Base-by-base conservation (phyloP, 1,284 basidiomycete species). In the Somion occarium region DNA sequence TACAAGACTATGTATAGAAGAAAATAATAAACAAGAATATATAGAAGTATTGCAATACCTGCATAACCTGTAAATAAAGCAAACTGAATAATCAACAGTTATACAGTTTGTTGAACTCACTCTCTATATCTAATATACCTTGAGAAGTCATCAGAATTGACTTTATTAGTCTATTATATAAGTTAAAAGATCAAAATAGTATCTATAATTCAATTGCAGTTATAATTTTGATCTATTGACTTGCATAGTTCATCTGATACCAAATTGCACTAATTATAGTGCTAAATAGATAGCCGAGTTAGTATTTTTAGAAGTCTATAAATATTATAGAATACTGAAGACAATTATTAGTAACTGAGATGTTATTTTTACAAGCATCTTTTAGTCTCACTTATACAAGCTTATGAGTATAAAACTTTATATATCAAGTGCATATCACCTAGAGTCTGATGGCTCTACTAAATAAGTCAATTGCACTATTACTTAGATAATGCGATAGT, bases 361-460 rank as follows among this genome's bases (percentile, higher is more conserved):
- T 50, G 52, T 61, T 0, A 52, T 71, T 12, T 79, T 78, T 54
- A 77, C 71, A 0, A 63, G 67, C 41, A 51, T 52, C n/a, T 71
- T 78, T 54, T 80, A 75, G 75, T 61, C 56, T 11, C 50, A 64
- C 4, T 51, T 78, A 0, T 58, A 72, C 46, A 27, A 56, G 23
- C 56, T 73, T 1, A 52, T 73, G 1, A 64, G 69, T 44, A 60
- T 63, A 1, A 59, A 71, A 34, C 59, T 76, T 0, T 49, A 56
- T 1, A 67, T 78, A 66, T 76, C 71, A 0, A 69, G 68, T 5
- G 59, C 71, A 0, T 79, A 70, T 46, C 76, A 78, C 50, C 76
- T 74, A 0, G 60, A 78, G 48, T 70, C 67, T 0, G 73, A 76
- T 51, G 72, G 73, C 0, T 55, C 64, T 0, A 73, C 70, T 0